Evolutionary conservation across 805 yeast species (phyloP).

Genomic region (Kodamaea restingae): DNA sequence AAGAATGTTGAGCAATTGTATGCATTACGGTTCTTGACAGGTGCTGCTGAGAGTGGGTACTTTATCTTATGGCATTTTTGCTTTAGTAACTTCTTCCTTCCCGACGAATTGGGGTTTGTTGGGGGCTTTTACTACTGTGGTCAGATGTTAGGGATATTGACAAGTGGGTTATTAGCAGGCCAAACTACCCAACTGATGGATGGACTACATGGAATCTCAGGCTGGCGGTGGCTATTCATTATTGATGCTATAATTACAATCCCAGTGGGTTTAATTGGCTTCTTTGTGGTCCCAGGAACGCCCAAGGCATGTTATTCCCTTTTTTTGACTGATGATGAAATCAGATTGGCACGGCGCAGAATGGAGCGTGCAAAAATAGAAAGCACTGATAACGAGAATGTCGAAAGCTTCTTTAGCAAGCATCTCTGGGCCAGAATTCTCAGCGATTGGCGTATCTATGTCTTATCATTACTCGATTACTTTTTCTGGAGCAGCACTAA

Average conservation of each 20-base stretch:
- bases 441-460: slow-evolving; percentile 29
- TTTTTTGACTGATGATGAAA: slow-evolving; percentile 54
- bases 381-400: slow-evolving; percentile 11
- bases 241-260: slow-evolving; percentile 23
- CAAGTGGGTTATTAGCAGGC: slow-evolving; percentile 26
- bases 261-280: slow-evolving; percentile 17
- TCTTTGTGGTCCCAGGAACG: slow-evolving; percentile 22
- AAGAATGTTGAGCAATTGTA: slow-evolving; percentile 16
- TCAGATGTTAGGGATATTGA: slow-evolving; percentile 27
- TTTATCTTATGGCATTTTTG: slow-evolving; percentile 8
- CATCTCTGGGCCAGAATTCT: slow-evolving; percentile 24
- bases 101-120: slow-evolving; percentile 32
- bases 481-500: slow-evolving; percentile 7
- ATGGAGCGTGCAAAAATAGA: slow-evolving; percentile 16
- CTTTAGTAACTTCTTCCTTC: slow-evolving; percentile 41
- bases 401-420: slow-evolving; percentile 20
- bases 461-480: slow-evolving; percentile 17
- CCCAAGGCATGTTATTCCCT: slow-evolving; percentile 42
- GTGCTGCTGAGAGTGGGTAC: slow-evolving; percentile 13
- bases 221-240: slow-evolving; percentile 21
- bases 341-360: slow-evolving; percentile 44
- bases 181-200: slow-evolving; percentile 12
- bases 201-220: slow-evolving; percentile 12
- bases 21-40: slow-evolving; percentile 19
- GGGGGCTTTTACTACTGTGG: slow-evolving; percentile 28